Evolutionary conservation across 1,139 yeast genomes (phyloP).

Genomic region (Magnusiomyces magnusii): DNA sequence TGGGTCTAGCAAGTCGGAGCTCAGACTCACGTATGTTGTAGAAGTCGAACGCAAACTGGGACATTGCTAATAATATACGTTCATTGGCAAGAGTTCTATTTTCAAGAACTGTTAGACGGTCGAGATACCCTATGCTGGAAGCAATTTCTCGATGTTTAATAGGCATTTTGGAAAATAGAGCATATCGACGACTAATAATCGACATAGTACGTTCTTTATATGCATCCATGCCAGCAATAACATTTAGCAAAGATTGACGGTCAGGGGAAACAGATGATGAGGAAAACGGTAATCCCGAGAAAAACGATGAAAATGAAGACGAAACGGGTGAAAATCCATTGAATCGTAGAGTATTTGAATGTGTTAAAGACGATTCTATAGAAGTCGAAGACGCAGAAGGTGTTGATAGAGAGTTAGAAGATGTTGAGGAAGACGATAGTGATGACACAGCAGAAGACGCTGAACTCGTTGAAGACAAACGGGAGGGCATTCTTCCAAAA

Average conservation of each 20-base stretch:
- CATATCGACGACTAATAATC: conserved; percentile 42
- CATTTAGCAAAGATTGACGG: conserved; percentile 40
- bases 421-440: neutral
- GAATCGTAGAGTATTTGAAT: neutral
- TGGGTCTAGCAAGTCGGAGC: conserved; percentile 25
- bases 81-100: conserved; percentile 41
- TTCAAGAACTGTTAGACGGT: conserved; percentile 45
- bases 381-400: neutral
- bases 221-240: conserved; percentile 44
- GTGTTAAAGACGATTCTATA: neutral
- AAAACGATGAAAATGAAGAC: neutral
- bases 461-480: neutral
- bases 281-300: neutral
- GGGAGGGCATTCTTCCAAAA: neutral
- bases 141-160: conserved; percentile 51
- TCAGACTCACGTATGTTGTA: conserved; percentile 43
- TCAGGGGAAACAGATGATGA: conserved; percentile 11
- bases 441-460: neutral
- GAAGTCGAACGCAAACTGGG: conserved; percentile 36
- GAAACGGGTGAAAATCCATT: neutral
- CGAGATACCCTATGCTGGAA: conserved; percentile 47
- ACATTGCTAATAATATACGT: conserved; percentile 40
- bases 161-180: conserved; percentile 43
- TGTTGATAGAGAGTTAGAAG: neutral
- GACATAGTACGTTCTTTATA: conserved; percentile 39